A percentile compares a stretch with the other conserved stretches of the same genome.
phyloP scores from a whole-genome alignment of 1,139 yeast genomes.

The Meyerozyma smithsonii region DNA sequence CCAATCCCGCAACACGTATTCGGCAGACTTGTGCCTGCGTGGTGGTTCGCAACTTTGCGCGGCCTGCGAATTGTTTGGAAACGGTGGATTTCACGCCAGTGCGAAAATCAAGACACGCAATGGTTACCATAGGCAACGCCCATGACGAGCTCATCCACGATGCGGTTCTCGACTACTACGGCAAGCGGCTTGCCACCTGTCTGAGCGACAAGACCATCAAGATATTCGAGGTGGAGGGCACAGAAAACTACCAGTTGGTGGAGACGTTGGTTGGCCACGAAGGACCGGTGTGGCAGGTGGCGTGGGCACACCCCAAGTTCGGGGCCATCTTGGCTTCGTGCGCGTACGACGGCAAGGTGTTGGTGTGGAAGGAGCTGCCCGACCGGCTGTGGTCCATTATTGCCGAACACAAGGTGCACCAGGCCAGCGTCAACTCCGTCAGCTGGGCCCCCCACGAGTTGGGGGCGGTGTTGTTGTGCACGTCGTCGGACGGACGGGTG shows the following conservation, averaged over 20 bases:
- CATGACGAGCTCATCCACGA: constrained; percentile 93
- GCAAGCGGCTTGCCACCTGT: constrained; percentile 91
- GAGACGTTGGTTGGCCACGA: constrained; percentile 88
- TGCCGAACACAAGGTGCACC: constrained; percentile 83
- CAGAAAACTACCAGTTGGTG: constrained; percentile 69
- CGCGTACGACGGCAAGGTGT: constrained; percentile 90
- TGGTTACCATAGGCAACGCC: constrained; percentile 76
- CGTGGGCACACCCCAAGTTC: constrained; percentile 99
- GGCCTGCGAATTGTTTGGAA: no score
- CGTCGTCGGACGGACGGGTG: constrained; percentile 90
- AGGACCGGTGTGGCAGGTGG: constrained; percentile 98
- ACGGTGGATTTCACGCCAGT: constrained; percentile 1
- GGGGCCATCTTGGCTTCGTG: constrained; percentile 93
- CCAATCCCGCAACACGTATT: no score
- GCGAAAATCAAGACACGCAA: constrained; percentile 12
- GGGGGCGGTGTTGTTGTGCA: constrained; percentile 86
- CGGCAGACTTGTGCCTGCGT: no score
- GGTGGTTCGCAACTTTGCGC: neutral
- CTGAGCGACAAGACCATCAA: constrained; percentile 93
- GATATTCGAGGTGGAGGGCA: constrained; percentile 81
- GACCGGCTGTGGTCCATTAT: constrained; percentile 86
- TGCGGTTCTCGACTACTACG: constrained; percentile 94
- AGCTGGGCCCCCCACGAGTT: constrained; percentile 98
- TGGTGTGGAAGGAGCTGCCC: constrained; percentile 84
- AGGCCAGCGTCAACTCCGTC: constrained; percentile 90